Base-by-base conservation (phyloP, 257 asterid species). In the Ocimum tenuiflorum region DNA sequence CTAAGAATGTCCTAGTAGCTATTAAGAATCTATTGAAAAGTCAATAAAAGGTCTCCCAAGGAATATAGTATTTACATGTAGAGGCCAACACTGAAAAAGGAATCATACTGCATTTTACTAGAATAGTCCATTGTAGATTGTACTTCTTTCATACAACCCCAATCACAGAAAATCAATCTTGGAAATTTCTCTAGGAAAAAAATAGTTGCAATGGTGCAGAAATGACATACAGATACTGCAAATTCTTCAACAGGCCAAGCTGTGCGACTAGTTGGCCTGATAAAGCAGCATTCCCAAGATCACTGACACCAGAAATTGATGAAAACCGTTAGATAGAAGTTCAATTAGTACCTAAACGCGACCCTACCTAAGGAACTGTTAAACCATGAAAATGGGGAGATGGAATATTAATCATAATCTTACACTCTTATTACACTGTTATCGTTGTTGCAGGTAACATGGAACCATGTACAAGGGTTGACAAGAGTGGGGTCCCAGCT, bases 401-500 rank as follows among this genome's bases (percentile, higher is more conserved):
- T 55, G 29, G 65, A 62, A 8, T 17, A 38, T 2, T n/a, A 38
- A 59, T 24, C 24, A 35, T 56, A 70, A 70, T 49, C 96, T 81
- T 81, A 92, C 99, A 92, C 99, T 86, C 99, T 72, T 68, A 92
- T 90, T 36, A 92, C 99, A 69, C 96, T 90, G 86, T 92, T 92
- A 66, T 90, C 99, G 47, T 88, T 90, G 86, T 92, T 88, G 86
- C 99, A 92, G 47, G 99, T 92, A 60, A 92, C 99, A 73, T 92
- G 99, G 76, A 92, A 92, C 99, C 99, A 92, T 72, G 99, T 90
- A 71, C 99, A 92, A 9, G 99, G 99, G 69, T 92, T 92, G 81
- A 92, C 99, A 69, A 92, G 96, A 49, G 99, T 90, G 15, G 99
- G 97, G 70, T 92, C 99, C 99, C 99, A 92, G 83, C 99, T 92